Evolutionary conservation across 768 basidiomycete genomes (phyloP).

Genomic region (Kwoniella sp.): DNA sequence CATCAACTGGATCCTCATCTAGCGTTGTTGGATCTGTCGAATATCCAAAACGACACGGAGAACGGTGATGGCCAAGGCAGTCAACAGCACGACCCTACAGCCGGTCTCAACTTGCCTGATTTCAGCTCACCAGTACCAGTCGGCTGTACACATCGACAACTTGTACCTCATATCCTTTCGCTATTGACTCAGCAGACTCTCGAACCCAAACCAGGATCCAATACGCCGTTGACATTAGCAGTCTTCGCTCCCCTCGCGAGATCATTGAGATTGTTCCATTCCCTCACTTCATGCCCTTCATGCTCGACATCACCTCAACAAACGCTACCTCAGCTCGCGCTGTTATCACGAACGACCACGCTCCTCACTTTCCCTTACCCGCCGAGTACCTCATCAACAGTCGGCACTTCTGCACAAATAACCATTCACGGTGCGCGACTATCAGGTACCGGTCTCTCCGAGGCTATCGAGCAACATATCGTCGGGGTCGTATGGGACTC

Average conservation of each 20-base stretch:
- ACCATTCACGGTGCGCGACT: constrained; percentile 48
- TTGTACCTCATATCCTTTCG: constrained; percentile 47
- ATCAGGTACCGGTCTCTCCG: constrained; percentile 44
- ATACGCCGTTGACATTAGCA: constrained; percentile 45
- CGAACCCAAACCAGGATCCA: constrained; percentile 47
- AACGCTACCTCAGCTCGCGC: constrained; percentile 51
- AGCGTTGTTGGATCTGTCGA: constrained; percentile 44
- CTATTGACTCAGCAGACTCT: constrained; percentile 39
- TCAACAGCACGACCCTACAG: constrained; percentile 4
- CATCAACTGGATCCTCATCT: constrained; percentile 43
- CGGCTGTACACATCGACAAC: constrained; percentile 36
- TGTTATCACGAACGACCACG: constrained; percentile 47
- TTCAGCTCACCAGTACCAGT: constrained; percentile 8
- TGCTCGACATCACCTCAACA: constrained; percentile 46
- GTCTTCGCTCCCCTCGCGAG: constrained; percentile 45
- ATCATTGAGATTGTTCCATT: constrained; percentile 46
- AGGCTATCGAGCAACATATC: constrained; percentile 51
- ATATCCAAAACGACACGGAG: constrained; percentile 34
- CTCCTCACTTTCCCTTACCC: constrained; percentile 52
- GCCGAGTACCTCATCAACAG: constrained; percentile 37
- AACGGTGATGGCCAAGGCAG: constrained; percentile 4
- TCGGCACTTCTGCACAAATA: constrained; percentile 42
- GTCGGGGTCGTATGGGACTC: constrained; percentile 51
- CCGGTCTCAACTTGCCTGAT: constrained; percentile 24
- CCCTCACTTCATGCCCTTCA: constrained; percentile 35